Base-by-base conservation (phyloP, 108 stramenopile species). In the Licmophora abbreviata region DNA sequence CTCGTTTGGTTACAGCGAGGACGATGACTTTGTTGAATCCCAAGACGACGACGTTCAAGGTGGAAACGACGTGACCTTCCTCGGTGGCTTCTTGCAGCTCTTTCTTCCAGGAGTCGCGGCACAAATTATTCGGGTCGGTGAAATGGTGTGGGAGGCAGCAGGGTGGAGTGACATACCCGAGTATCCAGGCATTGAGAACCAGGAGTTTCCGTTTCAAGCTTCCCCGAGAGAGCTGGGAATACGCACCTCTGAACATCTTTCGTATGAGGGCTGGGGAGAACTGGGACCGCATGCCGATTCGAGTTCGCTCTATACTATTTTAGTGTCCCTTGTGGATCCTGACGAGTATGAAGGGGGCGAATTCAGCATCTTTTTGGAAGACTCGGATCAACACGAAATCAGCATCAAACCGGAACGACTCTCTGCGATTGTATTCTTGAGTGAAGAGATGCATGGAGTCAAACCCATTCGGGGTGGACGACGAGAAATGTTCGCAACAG, bases 331-430 rank as follows among this genome's bases (percentile, higher is more conserved):
- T 28, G 30, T 30, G 7, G 41, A 60, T 51, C 59, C 59, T 8
- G 2, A 41, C 14, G 59, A 60, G 15, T 60, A 60, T 35, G 27
- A 60, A 3, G 59, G 59, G 4, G 59, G 59, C 7, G 49, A 37
- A 7, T 60, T 60, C 43, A 5, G 23, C 18, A 35, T 58, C 2
- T n/a, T n/a, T n/a, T n/a, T n/a, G n/a, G n/a, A n/a, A n/a, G n/a
- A n/a, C n/a, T n/a, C n/a, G n/a, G n/a, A n/a, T n/a, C 11, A 54
- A 11, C 20, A 28, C 2, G 17, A 54, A 12, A 28, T 29, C 28
- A 28, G 12, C n/a, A 40, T 20, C 4, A 40, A 40, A 5, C 36
- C 40, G 17, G 8, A 1, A 1, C 20, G 24, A 15, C 43, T 42
- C 6, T 51, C 48, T 29, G 59, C 49, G n/a, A 22, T 60, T 4